Percentiles rank a stretch among this genome's conserved stretches.
phyloP scores from a whole-genome alignment of 352 stramenopile genomes.

The Globisporangium viniferum region DNA sequence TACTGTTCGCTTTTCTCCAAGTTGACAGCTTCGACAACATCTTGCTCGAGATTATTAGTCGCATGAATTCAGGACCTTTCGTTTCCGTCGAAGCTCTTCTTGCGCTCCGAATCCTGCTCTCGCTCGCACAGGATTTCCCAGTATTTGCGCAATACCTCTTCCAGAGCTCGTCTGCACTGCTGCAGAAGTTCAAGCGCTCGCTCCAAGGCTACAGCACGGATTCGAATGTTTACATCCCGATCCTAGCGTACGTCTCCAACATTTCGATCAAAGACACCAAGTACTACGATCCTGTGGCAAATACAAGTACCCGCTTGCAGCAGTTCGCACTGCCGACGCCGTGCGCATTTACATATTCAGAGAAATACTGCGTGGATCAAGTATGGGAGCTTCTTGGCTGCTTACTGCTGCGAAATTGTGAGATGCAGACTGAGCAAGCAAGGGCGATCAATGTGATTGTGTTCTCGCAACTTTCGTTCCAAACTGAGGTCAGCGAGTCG shows the following conservation, averaged over 20 bases:
- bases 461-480: slow-evolving; percentile 44
- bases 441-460: slow-evolving; percentile 39
- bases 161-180: slow-evolving; percentile 20
- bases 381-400: slow-evolving; percentile 67
- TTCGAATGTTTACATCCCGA: slow-evolving; percentile 47
- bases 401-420: slow-evolving; percentile 52
- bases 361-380: slow-evolving; percentile 36
- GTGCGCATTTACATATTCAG: slow-evolving; percentile 14
- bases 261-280: slow-evolving; percentile 55
- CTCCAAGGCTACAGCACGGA: slow-evolving; percentile 44
- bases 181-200: slow-evolving; percentile 42
- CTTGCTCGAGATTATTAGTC: slow-evolving; percentile 53
- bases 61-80: slow-evolving; percentile 27
- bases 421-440: slow-evolving; percentile 17
- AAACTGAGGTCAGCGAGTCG: slow-evolving; percentile 37
- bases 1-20: slow-evolving; percentile 7
- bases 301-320: slow-evolving; percentile 13
- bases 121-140: slow-evolving; percentile 43
- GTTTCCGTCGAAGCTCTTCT: slow-evolving; percentile 40
- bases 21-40: slow-evolving; percentile 39
- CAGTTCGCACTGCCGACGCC: slow-evolving; percentile 33
- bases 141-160: slow-evolving; percentile 55
- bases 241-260: slow-evolving; percentile 62
- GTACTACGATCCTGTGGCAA: slow-evolving; percentile 40
- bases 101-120: slow-evolving; percentile 50